phyloP scores from a whole-genome alignment of 805 yeast species.

The Ogataea henricii region DNA sequence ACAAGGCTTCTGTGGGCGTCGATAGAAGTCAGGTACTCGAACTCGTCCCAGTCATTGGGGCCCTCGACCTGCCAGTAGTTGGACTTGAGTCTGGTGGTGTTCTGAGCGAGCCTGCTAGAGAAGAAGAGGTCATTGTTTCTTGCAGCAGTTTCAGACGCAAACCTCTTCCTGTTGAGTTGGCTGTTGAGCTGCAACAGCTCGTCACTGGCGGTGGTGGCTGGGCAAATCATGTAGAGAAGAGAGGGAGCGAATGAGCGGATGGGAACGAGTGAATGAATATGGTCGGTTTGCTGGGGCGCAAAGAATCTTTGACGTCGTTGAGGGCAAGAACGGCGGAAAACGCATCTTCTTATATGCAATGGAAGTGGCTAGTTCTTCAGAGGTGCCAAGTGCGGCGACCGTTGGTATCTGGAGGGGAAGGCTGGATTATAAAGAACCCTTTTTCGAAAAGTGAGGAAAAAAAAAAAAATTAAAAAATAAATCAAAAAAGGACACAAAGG shows the following conservation, averaged over 20 bases:
- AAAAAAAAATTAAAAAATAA: background rate
- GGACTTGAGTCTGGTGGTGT: constrained; percentile 30
- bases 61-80: constrained; percentile 38
- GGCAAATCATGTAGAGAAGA: background rate
- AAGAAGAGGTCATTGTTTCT: constrained; percentile 1
- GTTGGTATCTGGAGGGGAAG: background rate
- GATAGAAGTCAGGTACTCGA: constrained; percentile 43
- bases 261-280: constrained; percentile 2
- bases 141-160: background rate
- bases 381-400: background rate
- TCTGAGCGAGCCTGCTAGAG: constrained; percentile 8
- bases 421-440: constrained; percentile 3
- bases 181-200: constrained; percentile 15
- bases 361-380: constrained; percentile 1
- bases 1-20: constrained; percentile 38
- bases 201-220: constrained; percentile 4
- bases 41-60: constrained; percentile 13
- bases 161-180: constrained; percentile 10
- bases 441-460: background rate
- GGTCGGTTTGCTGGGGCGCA: constrained; percentile 2
- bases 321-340: background rate
- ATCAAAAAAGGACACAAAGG: background rate
- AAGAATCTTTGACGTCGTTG: too few relatives aligned
- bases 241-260: background rate
- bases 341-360: background rate